Evolutionary conservation across 202 grass and related monocot genomes (phyloP).

Genomic region (Zizania palustris): DNA sequence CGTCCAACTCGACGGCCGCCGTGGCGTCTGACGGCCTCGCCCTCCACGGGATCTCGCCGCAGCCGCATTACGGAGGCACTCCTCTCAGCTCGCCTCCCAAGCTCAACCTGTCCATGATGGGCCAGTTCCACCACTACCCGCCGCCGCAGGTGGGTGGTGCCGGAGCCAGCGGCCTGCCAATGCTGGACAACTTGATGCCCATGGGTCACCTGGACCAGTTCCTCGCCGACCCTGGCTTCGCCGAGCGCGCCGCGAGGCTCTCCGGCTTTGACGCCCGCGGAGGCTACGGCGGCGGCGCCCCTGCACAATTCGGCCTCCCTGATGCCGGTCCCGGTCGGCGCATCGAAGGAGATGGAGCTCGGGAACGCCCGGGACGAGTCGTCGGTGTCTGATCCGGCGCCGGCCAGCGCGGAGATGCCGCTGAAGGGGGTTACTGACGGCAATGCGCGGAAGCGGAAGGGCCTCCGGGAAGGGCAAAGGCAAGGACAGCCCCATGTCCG

Average conservation of each 20-base stretch:
- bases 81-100: slow-evolving; percentile 72
- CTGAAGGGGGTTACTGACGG: slow-evolving; percentile 55
- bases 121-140: slow-evolving; percentile 52
- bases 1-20: slow-evolving; percentile 63
- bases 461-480: slow-evolving; percentile 75
- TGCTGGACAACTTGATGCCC: slow-evolving; percentile 64
- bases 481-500: slow-evolving; percentile 56
- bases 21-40: slow-evolving; percentile 44
- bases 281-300: slow-evolving; percentile 34
- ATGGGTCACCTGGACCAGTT: slow-evolving; percentile 71
- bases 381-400: slow-evolving; percentile 85
- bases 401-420: slow-evolving; percentile 53
- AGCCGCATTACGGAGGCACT: slow-evolving; percentile 55
- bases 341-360: slow-evolving; percentile 63
- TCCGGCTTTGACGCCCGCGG: slow-evolving; percentile 63
- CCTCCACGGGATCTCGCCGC: slow-evolving; percentile 68
- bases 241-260: slow-evolving; percentile 65
- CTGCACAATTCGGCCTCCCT: slow-evolving; percentile 58
- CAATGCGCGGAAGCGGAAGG: slow-evolving; percentile 79
- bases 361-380: slow-evolving; percentile 73
- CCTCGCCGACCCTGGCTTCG: slow-evolving; percentile 66
- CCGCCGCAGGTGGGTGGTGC: slow-evolving; percentile 40
- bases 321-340: slow-evolving; percentile 44
- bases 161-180: slow-evolving; percentile 46
- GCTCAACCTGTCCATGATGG: slow-evolving; percentile 77